A percentile compares a stretch with the other conserved stretches of the same genome.
Conservation (phyloP, 192 early-diverging fungal genomes). For the Podila verticillata region DNA sequence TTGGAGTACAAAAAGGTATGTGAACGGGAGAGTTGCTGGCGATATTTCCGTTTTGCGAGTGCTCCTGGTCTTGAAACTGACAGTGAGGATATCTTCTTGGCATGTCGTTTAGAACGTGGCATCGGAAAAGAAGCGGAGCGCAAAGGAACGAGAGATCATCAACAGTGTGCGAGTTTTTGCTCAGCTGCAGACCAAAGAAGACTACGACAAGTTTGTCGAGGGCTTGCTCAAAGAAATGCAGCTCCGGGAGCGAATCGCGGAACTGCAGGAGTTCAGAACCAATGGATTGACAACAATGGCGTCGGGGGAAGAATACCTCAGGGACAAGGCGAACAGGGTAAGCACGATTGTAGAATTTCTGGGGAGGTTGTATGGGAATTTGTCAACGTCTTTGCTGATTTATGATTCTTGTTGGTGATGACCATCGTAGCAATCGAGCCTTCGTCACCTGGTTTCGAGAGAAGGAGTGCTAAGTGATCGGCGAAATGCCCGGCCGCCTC, state of each 20-base stretch:
- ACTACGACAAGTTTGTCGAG: conserved; percentile 81
- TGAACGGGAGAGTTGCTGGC: neutral
- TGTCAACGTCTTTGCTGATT: neutral
- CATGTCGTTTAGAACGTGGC: conserved; percentile 58
- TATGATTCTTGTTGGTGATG: conserved; percentile 5
- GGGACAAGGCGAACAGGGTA: conserved; percentile 67
- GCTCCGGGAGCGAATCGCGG: conserved; percentile 80
- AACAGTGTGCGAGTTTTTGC: conserved; percentile 87
- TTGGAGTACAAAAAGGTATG: conserved; percentile 85
- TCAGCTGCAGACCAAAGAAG: conserved; percentile 81
- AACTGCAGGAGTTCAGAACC: conserved; percentile 89
- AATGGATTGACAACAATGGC: conserved; percentile 85
- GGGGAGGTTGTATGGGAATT: neutral
- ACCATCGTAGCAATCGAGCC: conserved; percentile 13
- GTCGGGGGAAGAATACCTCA: conserved; percentile 80
- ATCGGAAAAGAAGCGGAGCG: conserved; percentile 81
- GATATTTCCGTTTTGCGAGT: neutral
- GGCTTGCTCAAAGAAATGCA: conserved; percentile 82
- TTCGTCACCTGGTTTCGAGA: conserved; percentile 33
- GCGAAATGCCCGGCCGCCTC: conserved; percentile 29
- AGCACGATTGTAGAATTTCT: neutral
- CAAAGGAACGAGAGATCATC: conserved; percentile 90
- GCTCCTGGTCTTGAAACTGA: neutral
- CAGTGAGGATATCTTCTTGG: neutral
- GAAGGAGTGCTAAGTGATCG: conserved; percentile 20